Base-by-base conservation (phyloP, 352 stramenopile species). In the Nothophytophthora sp. region DNA sequence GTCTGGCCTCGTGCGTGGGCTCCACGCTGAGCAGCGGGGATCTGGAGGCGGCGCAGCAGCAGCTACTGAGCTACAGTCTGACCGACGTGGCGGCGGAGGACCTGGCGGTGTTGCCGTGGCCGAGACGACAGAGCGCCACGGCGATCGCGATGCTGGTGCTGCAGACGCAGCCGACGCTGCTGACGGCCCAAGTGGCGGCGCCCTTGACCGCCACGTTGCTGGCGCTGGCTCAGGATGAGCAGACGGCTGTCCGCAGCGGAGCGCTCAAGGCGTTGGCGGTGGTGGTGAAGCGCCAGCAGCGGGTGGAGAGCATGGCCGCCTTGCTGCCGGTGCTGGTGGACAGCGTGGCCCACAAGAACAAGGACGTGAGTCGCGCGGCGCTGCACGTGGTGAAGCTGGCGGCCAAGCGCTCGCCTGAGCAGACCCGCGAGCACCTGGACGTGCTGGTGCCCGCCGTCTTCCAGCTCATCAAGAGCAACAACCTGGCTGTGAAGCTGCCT, bases 381-480 rank as follows among this genome's bases (percentile, higher is more conserved):
- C 63, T 90, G 54, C 74, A 83, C 41, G 81, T 93, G 33, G 69
- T 74, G 37, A 95, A 96, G 63, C 52, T 80, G 6, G 49, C 88
- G 37, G 76, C 78, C 4, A 93, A 95, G 67, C 70, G 72, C 20
- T 72, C 82, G n/a, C 73, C 86, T 8, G 67, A 65, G 35, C 45
- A 65, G 22, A 81, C 73, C 43, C 85, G 82, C 8, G 55, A 50
- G 13, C 70, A 92, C 42, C 30, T 92, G 20, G 37, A 45, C 10
- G 59, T 62, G 37, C 74, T 96, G 33, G 86, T 96, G 51, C 80
- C 83, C 18, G 61, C 77, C 44, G 81, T 87, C 25, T 94, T 96
- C 51, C 63, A 77, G 59, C 69, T 88, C 30, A 91, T 96, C 66
- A 95, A 95, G 74, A 88, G 86, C 70, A 86, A 86, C 59, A 95